Conservation (phyloP, 1,284 basidiomycete genomes). For the Sporisorium graminicola region DNA sequence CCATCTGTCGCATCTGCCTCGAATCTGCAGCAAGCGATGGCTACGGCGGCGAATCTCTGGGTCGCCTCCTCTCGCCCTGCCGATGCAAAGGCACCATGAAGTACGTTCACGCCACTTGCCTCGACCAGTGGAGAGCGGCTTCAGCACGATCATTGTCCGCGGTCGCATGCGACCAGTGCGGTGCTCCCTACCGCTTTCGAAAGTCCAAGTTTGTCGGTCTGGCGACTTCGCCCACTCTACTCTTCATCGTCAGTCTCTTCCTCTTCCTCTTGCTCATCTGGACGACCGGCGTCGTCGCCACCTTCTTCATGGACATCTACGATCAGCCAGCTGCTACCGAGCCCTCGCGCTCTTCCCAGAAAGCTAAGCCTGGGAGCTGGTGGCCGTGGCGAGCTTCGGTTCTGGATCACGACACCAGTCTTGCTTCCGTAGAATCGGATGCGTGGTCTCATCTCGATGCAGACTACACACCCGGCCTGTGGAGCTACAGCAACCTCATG, state of each 20-base stretch:
- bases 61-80: conserved; percentile 56
- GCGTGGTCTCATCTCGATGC: conserved; percentile 40
- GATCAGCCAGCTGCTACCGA: conserved; percentile 14
- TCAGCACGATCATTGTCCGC: conserved; percentile 50
- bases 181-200: conserved; percentile 57
- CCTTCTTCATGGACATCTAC: conserved; percentile 42
- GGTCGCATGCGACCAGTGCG: conserved; percentile 63
- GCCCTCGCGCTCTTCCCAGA: not conserved
- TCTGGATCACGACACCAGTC: not conserved
- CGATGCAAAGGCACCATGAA: conserved; percentile 65
- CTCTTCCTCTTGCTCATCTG: conserved; percentile 51
- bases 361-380: conserved; percentile 16
- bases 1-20: conserved; percentile 49
- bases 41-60: conserved; percentile 38
- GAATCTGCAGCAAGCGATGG: conserved; percentile 28
- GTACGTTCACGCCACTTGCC: conserved; percentile 65
- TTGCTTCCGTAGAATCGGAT: conserved; percentile 12
- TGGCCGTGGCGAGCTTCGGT: conserved; percentile 31
- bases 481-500: conserved; percentile 37
- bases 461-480: conserved; percentile 26
- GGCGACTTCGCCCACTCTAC: conserved; percentile 43
- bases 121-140: conserved; percentile 57
- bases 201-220: conserved; percentile 55
- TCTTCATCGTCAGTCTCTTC: conserved; percentile 48
- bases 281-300: conserved; percentile 42